A percentile compares a stretch with the other conserved stretches of the same genome.
phyloP scores from a whole-genome alignment of 768 basidiomycete genomes.

The Cyathus striatus region DNA sequence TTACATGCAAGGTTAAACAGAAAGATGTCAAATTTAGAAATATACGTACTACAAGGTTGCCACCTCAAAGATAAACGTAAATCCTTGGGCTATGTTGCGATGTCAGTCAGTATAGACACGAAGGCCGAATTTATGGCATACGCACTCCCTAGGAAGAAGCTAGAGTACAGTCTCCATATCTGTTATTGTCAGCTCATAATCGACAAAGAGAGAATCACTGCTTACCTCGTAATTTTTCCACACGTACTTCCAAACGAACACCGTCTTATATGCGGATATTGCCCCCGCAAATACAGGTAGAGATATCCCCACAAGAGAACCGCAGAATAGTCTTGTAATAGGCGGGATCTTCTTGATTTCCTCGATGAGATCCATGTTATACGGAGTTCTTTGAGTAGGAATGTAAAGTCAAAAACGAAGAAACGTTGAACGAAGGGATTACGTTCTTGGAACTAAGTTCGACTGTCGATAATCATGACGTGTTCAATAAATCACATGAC shows the following conservation, averaged over 20 bases:
- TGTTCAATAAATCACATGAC: too few species aligned
- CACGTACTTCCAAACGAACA: slow-evolving; percentile 48
- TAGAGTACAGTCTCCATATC: slow-evolving; percentile 72
- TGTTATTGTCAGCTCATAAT: slow-evolving; percentile 18
- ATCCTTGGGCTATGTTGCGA: slow-evolving; percentile 31
- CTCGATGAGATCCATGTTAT: slow-evolving; percentile 42
- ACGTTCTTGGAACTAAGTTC: too few species aligned
- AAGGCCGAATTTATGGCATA: slow-evolving; percentile 1
- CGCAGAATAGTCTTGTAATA: slow-evolving; percentile 68
- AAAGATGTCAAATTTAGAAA: background rate
- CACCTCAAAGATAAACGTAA: slow-evolving; percentile 60
- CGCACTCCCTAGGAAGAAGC: slow-evolving; percentile 69
- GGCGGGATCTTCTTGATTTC: slow-evolving; percentile 81
- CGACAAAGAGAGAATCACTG: background rate
- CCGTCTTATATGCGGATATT: slow-evolving; percentile 43
- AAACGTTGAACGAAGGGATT: too few species aligned
- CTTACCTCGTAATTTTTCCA: slow-evolving; percentile 49
- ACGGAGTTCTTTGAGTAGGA: too few species aligned
- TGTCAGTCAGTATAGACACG: background rate
- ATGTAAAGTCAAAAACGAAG: too few species aligned
- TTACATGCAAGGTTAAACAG: slow-evolving; percentile 1
- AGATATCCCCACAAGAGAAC: slow-evolving; percentile 57
- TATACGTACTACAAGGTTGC: slow-evolving; percentile 64
- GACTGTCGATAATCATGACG: too few species aligned
- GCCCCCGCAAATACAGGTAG: slow-evolving; percentile 51